A percentile compares a stretch with the other conserved stretches of the same genome.
Conservation (phyloP, 805 yeast species). For the Candida cerambycidarum region DNA sequence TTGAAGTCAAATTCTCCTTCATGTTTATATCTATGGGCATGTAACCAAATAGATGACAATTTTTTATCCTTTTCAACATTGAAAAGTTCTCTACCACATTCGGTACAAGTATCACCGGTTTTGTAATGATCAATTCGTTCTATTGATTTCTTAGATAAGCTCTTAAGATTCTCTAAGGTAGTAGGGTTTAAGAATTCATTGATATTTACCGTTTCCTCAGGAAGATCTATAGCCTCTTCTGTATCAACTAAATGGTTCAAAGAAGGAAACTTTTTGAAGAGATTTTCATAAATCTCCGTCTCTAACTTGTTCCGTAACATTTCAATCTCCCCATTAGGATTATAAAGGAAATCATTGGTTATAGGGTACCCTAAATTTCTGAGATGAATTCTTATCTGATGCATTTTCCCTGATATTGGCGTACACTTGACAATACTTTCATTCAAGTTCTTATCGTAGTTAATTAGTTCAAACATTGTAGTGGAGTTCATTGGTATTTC, state of each 20-base stretch:
- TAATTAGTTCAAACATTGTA: constrained; percentile 32
- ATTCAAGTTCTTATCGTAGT: constrained; percentile 24
- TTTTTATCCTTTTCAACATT: constrained; percentile 26
- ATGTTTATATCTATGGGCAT: constrained; percentile 34
- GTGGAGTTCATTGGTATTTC: constrained; percentile 29
- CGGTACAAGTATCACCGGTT: constrained; percentile 25
- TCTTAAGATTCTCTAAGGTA: constrained; percentile 16
- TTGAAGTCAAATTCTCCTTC: constrained; percentile 33
- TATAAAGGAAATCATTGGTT: constrained; percentile 64
- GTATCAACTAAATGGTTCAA: constrained; percentile 1
- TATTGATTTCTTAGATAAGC: constrained; percentile 22
- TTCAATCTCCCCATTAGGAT: constrained; percentile 19
- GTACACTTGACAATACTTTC: constrained; percentile 48
- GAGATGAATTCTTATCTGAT: constrained; percentile 57
- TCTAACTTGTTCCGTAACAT: constrained; percentile 23
- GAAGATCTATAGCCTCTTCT: neutral
- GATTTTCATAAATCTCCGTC: constrained; percentile 20
- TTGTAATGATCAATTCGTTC: constrained; percentile 30
- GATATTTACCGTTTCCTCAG: constrained; percentile 1
- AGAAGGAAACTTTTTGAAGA: constrained; percentile 14
- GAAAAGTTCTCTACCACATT: constrained; percentile 34
- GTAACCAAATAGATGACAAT: constrained; percentile 42
- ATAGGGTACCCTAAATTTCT: constrained; percentile 75
- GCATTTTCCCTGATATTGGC: constrained; percentile 56
- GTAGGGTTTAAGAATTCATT: constrained; percentile 2